Evolutionary conservation across 2,329 filamentous ascomycete genomes (phyloP).

Genomic region (Lachnellula suecica): DNA sequence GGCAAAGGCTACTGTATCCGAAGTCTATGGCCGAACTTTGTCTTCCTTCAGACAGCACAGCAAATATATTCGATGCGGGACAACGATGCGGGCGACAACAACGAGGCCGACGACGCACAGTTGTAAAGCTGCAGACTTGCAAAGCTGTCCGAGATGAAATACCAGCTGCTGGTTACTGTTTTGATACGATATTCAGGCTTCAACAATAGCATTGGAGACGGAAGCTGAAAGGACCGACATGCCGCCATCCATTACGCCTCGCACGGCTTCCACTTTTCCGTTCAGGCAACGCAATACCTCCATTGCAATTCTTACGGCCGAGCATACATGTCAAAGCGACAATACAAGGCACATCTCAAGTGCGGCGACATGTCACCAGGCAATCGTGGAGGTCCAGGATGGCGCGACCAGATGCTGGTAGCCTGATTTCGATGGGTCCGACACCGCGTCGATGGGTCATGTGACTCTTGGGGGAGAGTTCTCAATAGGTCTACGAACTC

Average conservation of each 20-base stretch:
- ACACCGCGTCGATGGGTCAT: no score
- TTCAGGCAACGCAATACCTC: constrained; percentile 13
- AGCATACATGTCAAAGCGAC: constrained; percentile 4
- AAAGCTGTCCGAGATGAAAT: neutral
- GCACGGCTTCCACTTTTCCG: neutral
- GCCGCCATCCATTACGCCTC: constrained; percentile 1
- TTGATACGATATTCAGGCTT: neutral
- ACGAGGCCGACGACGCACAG: neutral
- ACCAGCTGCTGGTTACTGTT: neutral
- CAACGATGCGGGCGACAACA: neutral
- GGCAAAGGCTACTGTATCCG: no score
- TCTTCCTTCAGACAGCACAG: no score
- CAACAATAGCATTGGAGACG: neutral
- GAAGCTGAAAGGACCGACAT: no score
- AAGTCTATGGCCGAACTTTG: no score
- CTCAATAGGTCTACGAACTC: no score
- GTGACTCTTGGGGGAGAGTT: no score
- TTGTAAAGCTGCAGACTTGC: neutral
- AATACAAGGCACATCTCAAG: constrained; percentile 4
- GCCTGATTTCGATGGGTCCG: no score
- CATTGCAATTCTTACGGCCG: neutral
- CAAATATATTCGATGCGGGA: neutral
- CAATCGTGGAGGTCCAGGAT: no score
- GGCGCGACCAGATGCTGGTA: no score
- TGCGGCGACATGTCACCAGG: neutral